Conservation (phyloP, 2,329 filamentous ascomycete species). For the Pseudocercospora fijiensis region DNA sequence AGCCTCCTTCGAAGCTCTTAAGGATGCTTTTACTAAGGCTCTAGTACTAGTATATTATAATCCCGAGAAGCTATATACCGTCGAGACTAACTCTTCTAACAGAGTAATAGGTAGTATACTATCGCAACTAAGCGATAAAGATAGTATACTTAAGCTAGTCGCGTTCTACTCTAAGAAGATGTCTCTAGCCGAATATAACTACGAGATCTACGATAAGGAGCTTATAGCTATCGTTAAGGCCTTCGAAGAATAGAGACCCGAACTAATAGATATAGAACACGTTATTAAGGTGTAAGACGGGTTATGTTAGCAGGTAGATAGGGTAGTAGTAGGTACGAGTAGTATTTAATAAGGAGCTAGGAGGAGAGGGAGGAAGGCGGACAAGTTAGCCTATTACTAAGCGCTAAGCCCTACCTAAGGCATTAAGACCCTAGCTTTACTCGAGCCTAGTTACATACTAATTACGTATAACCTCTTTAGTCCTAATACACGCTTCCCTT, state of each 20-base stretch:
- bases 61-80: background rate
- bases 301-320: no score
- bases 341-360: no score
- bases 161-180: conserved; percentile 33
- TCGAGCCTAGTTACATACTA: no score
- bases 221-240: conserved; percentile 37
- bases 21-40: background rate
- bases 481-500: no score
- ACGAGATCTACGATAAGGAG: conserved; percentile 41
- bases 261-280: conserved; percentile 22
- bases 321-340: no score
- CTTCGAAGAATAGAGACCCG: conserved; percentile 31
- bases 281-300: no score
- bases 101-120: background rate
- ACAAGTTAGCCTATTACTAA: no score
- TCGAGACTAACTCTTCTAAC: conserved; percentile 5
- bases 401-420: no score
- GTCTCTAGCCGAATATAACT: conserved; percentile 32
- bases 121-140: background rate
- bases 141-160: conserved; percentile 17
- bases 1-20: background rate
- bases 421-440: no score
- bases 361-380: no score
- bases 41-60: conserved; percentile 6
- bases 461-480: no score